Conservation (phyloP, 495 filamentous ascomycete species). For the Neurospora sp. region DNA sequence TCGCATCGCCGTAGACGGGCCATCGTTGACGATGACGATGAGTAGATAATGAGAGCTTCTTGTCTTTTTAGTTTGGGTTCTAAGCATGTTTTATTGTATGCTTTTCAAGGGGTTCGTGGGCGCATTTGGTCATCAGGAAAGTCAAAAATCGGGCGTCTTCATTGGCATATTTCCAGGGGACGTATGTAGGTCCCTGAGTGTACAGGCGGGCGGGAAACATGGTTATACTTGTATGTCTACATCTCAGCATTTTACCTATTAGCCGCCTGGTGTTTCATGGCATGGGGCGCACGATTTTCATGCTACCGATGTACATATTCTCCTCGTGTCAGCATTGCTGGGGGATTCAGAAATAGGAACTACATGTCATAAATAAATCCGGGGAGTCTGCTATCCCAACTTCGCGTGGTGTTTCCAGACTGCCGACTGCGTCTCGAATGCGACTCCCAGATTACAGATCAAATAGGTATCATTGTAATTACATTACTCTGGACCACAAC, state of each 20-base stretch:
- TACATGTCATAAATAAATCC: not conserved
- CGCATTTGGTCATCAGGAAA: constrained; percentile 1
- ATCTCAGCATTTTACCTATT: not conserved
- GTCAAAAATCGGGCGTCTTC: not conserved
- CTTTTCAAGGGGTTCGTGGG: not conserved
- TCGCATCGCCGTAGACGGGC: constrained; percentile 27
- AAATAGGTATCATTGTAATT: not conserved
- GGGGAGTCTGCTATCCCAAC: not conserved
- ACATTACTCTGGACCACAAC: not conserved
- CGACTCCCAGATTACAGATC: not conserved
- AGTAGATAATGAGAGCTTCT: constrained; percentile 16
- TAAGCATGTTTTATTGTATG: not conserved
- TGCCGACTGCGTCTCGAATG: too few relatives aligned
- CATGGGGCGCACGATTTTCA: not conserved
- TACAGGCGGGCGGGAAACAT: not conserved
- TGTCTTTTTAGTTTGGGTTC: not conserved
- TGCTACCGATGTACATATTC: not conserved
- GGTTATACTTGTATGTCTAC: not conserved
- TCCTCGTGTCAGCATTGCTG: not conserved
- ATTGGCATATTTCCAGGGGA: not conserved
- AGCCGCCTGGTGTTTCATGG: not conserved
- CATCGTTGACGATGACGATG: constrained; percentile 43
- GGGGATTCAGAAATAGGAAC: not conserved
- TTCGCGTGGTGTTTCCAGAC: not conserved
- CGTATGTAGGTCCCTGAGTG: not conserved